Evolutionary conservation across 2,329 filamentous ascomycete species (phyloP).

Genomic region (Aspergillus clavatus): DNA sequence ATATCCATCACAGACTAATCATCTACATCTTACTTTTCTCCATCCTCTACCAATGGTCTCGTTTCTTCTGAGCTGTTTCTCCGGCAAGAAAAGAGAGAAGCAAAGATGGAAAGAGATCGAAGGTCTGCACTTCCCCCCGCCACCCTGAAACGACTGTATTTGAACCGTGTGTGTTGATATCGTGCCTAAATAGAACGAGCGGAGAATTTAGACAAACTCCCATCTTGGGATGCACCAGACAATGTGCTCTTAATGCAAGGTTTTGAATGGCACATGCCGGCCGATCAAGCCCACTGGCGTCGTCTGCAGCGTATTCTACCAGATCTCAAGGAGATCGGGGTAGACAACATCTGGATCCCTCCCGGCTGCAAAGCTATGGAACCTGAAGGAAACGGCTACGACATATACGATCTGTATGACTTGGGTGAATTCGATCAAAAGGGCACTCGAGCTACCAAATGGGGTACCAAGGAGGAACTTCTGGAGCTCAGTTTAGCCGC

Average conservation of each 20-base stretch:
- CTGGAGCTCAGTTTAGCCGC: constrained; percentile 49
- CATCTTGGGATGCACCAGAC: constrained; percentile 31
- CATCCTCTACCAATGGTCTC: constrained; percentile 10
- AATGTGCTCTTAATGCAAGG: constrained; percentile 58
- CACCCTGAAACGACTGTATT: not conserved
- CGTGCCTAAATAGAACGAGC: constrained; percentile 19
- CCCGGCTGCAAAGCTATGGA: constrained; percentile 65
- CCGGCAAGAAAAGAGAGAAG: constrained; percentile 10
- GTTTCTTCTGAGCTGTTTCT: constrained; percentile 8
- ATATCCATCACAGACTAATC: no score
- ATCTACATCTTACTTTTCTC: no score
- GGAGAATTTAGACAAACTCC: constrained; percentile 20
- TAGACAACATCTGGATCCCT: constrained; percentile 63
- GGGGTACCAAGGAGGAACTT: constrained; percentile 62
- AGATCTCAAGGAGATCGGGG: constrained; percentile 54
- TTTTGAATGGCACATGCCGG: constrained; percentile 68
- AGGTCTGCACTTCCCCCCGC: constrained; percentile 13
- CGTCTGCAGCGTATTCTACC: constrained; percentile 52
- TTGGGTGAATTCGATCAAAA: constrained; percentile 71
- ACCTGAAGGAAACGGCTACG: constrained; percentile 61
- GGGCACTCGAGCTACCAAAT: constrained; percentile 59
- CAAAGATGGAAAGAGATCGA: constrained; percentile 22
- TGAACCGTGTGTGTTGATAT: not conserved
- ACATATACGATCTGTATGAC: constrained; percentile 66
- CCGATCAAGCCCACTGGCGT: constrained; percentile 57